phyloP scores from a whole-genome alignment of 805 yeast genomes.

The Saturnispora dispora region DNA sequence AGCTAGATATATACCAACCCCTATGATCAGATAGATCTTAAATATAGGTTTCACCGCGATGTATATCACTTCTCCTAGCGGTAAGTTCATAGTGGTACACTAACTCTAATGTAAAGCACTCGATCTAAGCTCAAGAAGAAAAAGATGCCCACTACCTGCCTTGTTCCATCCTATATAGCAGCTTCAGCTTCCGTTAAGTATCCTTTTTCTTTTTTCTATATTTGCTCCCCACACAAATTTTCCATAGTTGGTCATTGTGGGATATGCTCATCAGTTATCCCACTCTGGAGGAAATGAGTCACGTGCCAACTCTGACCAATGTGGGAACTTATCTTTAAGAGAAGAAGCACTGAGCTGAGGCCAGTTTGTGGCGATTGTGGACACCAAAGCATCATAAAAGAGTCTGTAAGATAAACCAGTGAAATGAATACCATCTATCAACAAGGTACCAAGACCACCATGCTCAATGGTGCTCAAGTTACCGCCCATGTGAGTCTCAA shows the following conservation, averaged over 20 bases:
- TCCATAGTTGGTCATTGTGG: not conserved
- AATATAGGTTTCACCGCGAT: conserved; percentile 77
- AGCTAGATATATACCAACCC: conserved; percentile 57
- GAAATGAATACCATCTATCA: conserved; percentile 40
- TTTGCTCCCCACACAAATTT: not conserved
- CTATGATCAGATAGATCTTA: conserved; percentile 67
- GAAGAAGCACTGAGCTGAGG: conserved; percentile 23
- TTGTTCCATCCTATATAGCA: not conserved
- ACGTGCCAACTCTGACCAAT: conserved; percentile 13
- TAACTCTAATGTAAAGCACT: not conserved
- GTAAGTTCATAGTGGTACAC: not conserved
- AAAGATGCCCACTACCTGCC: not conserved
- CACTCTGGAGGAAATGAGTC: not conserved
- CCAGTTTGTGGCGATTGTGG: conserved; percentile 24
- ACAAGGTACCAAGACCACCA: conserved; percentile 14
- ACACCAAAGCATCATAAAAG: conserved; percentile 27
- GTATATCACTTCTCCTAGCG: conserved; percentile 60
- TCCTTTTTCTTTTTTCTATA: not conserved
- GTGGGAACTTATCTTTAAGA: conserved; percentile 17
- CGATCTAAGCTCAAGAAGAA: not conserved
- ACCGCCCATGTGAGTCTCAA: not conserved
- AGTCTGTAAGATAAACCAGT: conserved; percentile 32
- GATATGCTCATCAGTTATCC: not conserved
- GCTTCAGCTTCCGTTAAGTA: not conserved
- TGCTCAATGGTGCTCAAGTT: conserved; percentile 1